These are phyloP conservation scores for Phanerochaete carnosa DNA, from an alignment of 768 basidiomycete genomes.

Conservation along the genomic window DNA sequence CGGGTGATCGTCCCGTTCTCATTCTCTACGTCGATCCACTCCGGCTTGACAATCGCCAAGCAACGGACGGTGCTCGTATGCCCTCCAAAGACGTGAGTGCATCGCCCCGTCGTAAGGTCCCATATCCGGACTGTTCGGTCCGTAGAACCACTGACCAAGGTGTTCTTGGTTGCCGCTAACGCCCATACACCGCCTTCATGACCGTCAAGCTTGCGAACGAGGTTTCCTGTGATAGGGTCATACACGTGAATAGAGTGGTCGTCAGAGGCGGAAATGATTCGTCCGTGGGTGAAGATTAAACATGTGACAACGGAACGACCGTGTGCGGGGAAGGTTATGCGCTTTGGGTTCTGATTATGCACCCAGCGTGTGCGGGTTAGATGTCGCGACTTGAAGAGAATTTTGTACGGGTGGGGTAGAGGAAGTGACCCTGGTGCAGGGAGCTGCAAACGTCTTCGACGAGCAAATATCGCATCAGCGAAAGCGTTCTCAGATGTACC, in stretches of 20 bases:
- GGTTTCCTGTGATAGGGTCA: slow-evolving; percentile 77
- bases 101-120: slow-evolving; percentile 75
- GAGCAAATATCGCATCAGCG: slow-evolving; percentile 63
- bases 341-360: slow-evolving; percentile 64
- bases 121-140: slow-evolving; percentile 93
- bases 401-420: slow-evolving; percentile 84
- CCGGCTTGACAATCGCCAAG: slow-evolving; percentile 93
- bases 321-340: slow-evolving; percentile 83
- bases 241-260: slow-evolving; percentile 97
- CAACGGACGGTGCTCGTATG: slow-evolving; percentile 97
- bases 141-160: slow-evolving; percentile 88
- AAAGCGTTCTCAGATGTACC: slow-evolving; percentile 81
- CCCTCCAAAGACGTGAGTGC: slow-evolving; percentile 92
- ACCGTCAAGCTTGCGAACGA: slow-evolving; percentile 73
- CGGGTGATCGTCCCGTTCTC: slow-evolving; percentile 56
- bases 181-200: slow-evolving; percentile 99
- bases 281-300: slow-evolving; percentile 89
- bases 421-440: slow-evolving; percentile 50
- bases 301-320: slow-evolving; percentile 93
- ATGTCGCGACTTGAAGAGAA: slow-evolving; percentile 88
- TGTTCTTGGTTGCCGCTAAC: slow-evolving; percentile 82
- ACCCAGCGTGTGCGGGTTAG: slow-evolving; percentile 82
- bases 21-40: slow-evolving; percentile 71
- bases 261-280: slow-evolving; percentile 96
- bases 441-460: slow-evolving; percentile 43